Conservation (phyloP, 1,139 yeast genomes). For the Taiozyma sp. region DNA sequence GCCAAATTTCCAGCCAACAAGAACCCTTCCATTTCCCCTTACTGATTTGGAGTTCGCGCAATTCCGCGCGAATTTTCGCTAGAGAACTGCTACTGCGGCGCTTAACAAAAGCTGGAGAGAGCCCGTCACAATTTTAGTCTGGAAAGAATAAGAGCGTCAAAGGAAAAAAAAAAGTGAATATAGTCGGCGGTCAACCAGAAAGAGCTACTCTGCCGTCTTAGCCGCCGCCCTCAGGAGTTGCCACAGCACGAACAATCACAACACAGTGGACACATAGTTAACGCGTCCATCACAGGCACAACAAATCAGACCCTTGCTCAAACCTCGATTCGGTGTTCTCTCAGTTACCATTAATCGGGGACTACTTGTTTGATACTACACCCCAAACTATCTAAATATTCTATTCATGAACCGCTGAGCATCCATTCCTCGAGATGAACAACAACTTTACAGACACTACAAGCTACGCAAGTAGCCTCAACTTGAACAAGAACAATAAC, state of each 20-base stretch:
- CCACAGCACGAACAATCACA: background rate
- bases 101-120: slow-evolving; percentile 3
- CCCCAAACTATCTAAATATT: background rate
- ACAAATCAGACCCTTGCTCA: no score
- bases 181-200: background rate
- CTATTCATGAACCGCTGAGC: slow-evolving; percentile 1
- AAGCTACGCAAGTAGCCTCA: slow-evolving; percentile 19
- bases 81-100: background rate
- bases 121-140: background rate
- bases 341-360: no score
- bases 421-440: slow-evolving; percentile 16
- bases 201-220: no score
- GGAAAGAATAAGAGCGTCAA: background rate
- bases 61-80: background rate
- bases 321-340: no score
- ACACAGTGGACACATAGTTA: background rate
- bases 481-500: slow-evolving; percentile 4
- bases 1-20: background rate
- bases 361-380: background rate
- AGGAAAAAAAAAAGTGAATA: background rate
- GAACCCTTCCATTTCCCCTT: background rate
- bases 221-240: no score
- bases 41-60: background rate
- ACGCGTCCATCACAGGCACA: no score
- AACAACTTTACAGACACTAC: slow-evolving; percentile 25